A percentile compares a stretch with the other conserved stretches of the same genome.
Conservation (phyloP, 31 red algal species). For the Odonthalia washingtoniensis region DNA sequence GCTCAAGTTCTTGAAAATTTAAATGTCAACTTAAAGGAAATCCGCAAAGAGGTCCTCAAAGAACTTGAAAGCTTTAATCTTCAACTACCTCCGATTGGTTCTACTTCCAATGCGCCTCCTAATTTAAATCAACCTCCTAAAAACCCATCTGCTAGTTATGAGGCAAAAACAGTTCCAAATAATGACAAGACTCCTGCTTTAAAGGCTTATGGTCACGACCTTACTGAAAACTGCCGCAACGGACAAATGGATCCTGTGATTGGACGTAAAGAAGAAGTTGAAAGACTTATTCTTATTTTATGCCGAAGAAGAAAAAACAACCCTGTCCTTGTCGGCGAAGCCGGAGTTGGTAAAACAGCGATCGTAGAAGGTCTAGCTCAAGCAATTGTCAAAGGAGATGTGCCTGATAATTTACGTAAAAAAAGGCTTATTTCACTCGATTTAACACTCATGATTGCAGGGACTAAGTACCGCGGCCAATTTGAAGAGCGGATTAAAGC, state of each 20-base stretch:
- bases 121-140: no score
- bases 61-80: no score
- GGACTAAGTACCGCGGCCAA: slow-evolving; percentile 99
- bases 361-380: slow-evolving; percentile 99
- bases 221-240: slow-evolving; percentile 84
- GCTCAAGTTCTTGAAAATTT: slow-evolving; percentile 9
- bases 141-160: no score
- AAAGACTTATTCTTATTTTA: slow-evolving; percentile 96
- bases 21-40: not conserved
- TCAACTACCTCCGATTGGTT: no score
- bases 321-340: slow-evolving; percentile 96
- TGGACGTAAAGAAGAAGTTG: slow-evolving; percentile 97
- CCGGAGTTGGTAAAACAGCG: slow-evolving; percentile 99
- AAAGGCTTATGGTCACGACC: slow-evolving; percentile 92
- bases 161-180: not conserved
- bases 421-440: slow-evolving; percentile 86
- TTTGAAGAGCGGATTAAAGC: slow-evolving; percentile 99
- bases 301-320: slow-evolving; percentile 98
- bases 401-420: slow-evolving; percentile 80
- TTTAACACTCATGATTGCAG: slow-evolving; percentile 95
- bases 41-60: not conserved
- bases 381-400: slow-evolving; percentile 94
- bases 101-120: no score
- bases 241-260: slow-evolving; percentile 98
- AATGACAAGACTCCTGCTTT: slow-evolving; percentile 81